These are phyloP conservation scores for Scolecobasidium constrictum DNA, from an alignment of 2,329 filamentous ascomycete species.

Conservation along the genomic window DNA sequence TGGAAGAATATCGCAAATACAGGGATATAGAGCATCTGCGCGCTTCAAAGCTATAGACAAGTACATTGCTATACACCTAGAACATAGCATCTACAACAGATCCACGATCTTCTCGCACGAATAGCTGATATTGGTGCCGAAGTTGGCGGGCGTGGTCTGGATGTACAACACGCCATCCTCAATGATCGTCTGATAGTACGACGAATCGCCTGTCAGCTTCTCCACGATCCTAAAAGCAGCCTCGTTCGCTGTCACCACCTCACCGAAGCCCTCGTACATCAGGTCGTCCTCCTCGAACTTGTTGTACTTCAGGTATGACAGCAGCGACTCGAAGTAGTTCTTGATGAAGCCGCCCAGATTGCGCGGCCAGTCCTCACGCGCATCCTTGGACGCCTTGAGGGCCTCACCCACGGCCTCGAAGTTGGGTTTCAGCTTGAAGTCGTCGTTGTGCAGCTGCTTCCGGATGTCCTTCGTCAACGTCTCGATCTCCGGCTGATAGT, in stretches of 20 bases:
- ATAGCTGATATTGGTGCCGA: conserved; percentile 9
- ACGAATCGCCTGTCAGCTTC: conserved; percentile 25
- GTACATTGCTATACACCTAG: no score
- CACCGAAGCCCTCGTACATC: conserved; percentile 16
- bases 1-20: neutral
- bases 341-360: conserved; percentile 30
- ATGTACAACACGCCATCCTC: conserved; percentile 22
- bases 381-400: conserved; percentile 20
- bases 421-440: conserved; percentile 26
- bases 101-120: conserved; percentile 7
- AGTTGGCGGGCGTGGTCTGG: conserved; percentile 8
- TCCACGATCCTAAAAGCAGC: conserved; percentile 39
- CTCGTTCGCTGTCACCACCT: conserved; percentile 33
- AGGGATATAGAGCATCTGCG: neutral
- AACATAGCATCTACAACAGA: conserved; percentile 9
- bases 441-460: conserved; percentile 20
- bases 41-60: neutral
- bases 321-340: conserved; percentile 37
- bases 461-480: conserved; percentile 28
- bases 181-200: conserved; percentile 31
- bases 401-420: conserved; percentile 32
- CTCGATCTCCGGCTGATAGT: conserved; percentile 35
- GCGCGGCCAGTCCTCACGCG: conserved; percentile 32
- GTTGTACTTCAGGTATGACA: conserved; percentile 21
- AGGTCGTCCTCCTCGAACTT: conserved; percentile 29